Conservation (phyloP, 129 eudicot genomes). For the Sambucus nigra region DNA sequence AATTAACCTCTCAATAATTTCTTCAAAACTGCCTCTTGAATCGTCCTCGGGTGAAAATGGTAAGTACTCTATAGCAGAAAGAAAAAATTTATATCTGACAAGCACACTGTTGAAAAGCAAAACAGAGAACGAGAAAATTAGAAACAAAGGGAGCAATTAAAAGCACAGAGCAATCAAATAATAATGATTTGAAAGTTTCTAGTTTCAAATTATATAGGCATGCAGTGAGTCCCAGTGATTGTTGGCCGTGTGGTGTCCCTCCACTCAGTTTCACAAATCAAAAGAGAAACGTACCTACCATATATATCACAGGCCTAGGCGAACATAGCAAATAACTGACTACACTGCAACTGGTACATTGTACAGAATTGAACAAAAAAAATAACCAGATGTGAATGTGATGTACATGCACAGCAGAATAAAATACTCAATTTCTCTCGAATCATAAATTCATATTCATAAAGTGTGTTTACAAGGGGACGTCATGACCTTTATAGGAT, state of each 20-base stretch:
- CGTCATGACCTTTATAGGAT: no score
- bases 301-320: background rate
- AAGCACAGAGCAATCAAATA: background rate
- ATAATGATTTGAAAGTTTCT: background rate
- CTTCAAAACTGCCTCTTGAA: constrained; percentile 64
- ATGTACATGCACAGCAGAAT: no score
- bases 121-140: constrained; percentile 8
- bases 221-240: background rate
- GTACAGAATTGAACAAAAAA: background rate
- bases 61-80: constrained; percentile 80
- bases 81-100: constrained; percentile 72
- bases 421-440: no score
- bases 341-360: no score
- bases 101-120: constrained; percentile 50
- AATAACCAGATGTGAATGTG: background rate
- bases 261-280: background rate
- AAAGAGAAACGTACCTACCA: background rate
- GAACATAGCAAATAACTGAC: background rate
- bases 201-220: background rate
- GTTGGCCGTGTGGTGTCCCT: background rate
- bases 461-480: no score
- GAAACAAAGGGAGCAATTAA: constrained; percentile 1
- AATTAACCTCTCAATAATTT: constrained; percentile 79
- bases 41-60: constrained; percentile 76
- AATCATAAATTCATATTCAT: no score